Percentiles rank a stretch among this genome's conserved stretches.
These are phyloP conservation scores for Puccinia polysora DNA, from an alignment of 1,284 basidiomycete genomes.

Conservation along the genomic window DNA sequence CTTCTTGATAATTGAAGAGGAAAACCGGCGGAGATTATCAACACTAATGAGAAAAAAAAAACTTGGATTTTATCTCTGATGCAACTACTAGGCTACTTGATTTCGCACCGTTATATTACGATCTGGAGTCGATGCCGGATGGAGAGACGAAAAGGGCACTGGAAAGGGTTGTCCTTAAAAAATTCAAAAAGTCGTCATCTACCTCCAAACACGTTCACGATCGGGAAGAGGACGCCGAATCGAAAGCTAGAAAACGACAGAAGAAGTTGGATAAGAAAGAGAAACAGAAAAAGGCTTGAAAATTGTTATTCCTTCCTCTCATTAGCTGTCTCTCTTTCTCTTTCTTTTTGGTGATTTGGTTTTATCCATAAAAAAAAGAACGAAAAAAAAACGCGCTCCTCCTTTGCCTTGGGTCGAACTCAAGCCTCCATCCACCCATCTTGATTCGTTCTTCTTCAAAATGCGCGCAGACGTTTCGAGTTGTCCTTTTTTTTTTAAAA, in stretches of 20 bases:
- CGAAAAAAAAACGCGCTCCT: too few relatives aligned
- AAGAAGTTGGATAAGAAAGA: slow-evolving; percentile 16
- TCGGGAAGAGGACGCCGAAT: slow-evolving; percentile 1
- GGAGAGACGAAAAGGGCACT: slow-evolving; percentile 71
- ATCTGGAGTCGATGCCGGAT: slow-evolving; percentile 63
- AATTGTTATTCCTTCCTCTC: too few relatives aligned
- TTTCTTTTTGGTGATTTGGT: too few relatives aligned
- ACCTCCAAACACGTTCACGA: slow-evolving; percentile 3
- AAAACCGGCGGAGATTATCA: neutral
- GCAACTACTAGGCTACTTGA: slow-evolving; percentile 67
- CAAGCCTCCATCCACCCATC: too few relatives aligned
- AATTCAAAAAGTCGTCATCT: slow-evolving; percentile 42
- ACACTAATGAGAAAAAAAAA: neutral
- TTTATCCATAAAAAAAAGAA: too few relatives aligned
- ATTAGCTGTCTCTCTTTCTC: too few relatives aligned
- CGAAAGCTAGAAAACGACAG: slow-evolving; percentile 20
- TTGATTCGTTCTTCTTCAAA: too few relatives aligned
- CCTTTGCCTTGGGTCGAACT: too few relatives aligned
- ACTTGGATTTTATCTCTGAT: neutral
- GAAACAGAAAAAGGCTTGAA: too few relatives aligned
- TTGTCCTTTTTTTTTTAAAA: too few relatives aligned
- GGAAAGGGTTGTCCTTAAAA: slow-evolving; percentile 57
- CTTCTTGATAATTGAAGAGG: neutral
- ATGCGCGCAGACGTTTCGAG: too few relatives aligned
- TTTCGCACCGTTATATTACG: slow-evolving; percentile 73